Conservation (phyloP, 768 basidiomycete species). For the Mycena albidolilacea region DNA sequence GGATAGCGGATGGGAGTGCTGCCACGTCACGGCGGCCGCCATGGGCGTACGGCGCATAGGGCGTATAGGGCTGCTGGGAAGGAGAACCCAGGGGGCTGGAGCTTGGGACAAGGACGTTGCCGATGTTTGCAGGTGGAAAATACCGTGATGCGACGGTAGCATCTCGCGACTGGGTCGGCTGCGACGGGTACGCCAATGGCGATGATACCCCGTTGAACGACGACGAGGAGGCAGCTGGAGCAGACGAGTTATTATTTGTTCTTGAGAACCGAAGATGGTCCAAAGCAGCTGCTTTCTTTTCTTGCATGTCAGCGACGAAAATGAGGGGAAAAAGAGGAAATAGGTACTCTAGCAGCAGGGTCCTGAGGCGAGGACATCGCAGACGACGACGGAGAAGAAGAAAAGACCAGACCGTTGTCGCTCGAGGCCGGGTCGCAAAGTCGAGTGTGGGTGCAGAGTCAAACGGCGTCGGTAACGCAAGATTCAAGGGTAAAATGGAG, state of each 20-base stretch:
- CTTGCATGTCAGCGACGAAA: conserved; percentile 41
- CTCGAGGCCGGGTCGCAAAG: neutral
- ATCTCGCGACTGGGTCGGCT: conserved; percentile 82
- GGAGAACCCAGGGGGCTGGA: conserved; percentile 75
- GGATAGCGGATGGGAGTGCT: conserved; percentile 21
- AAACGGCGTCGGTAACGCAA: conserved; percentile 10
- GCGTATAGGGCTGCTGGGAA: conserved; percentile 49
- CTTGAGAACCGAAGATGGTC: conserved; percentile 61
- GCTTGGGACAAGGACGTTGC: conserved; percentile 80
- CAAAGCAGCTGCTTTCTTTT: conserved; percentile 53
- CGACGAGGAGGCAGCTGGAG: conserved; percentile 41
- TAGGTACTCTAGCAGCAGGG: conserved; percentile 36
- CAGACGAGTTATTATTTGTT: conserved; percentile 53
- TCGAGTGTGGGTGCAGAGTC: neutral
- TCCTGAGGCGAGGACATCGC: conserved; percentile 28
- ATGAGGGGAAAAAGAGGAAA: conserved; percentile 35
- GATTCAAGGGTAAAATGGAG: conserved; percentile 12
- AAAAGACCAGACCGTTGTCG: conserved; percentile 17
- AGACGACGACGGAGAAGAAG: conserved; percentile 17
- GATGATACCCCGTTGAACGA: conserved; percentile 42
- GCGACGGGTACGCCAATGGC: conserved; percentile 50
- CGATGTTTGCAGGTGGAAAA: conserved; percentile 62
- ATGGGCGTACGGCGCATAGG: conserved; percentile 52
- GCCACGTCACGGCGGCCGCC: conserved; percentile 59
- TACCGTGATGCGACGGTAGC: conserved; percentile 78